Percentiles rank a stretch among this genome's conserved stretches.
Evolutionary conservation across 2,329 filamentous ascomycete genomes (phyloP).

Genomic region (Neofusicoccum umdonicola): DNA sequence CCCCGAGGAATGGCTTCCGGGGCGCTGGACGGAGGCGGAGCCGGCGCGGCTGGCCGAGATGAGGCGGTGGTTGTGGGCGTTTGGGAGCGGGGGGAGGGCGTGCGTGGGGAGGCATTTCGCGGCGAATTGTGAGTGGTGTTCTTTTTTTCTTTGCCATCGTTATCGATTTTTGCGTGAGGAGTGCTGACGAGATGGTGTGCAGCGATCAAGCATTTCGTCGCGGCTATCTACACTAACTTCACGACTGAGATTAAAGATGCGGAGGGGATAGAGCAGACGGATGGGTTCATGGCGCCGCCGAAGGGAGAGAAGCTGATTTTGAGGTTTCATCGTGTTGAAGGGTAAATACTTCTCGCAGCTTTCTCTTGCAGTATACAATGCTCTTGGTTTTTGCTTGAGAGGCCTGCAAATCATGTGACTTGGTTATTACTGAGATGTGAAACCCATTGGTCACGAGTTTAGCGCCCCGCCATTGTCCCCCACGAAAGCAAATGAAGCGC

Average conservation of each 20-base stretch:
- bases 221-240: slow-evolving; percentile 66
- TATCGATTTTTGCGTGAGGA: too few relatives aligned
- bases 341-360: too few relatives aligned
- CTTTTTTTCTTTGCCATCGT: background rate
- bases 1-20: slow-evolving; percentile 39
- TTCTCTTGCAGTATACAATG: too few relatives aligned
- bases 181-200: slow-evolving; percentile 13
- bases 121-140: slow-evolving; percentile 41
- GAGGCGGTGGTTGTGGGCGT: slow-evolving; percentile 50
- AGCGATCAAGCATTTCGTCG: slow-evolving; percentile 72
- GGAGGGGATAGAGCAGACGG: slow-evolving; percentile 38
- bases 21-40: slow-evolving; percentile 39
- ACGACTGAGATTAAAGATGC: slow-evolving; percentile 34
- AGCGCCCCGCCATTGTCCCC: too few relatives aligned
- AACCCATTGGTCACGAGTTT: too few relatives aligned
- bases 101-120: slow-evolving; percentile 49
- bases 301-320: slow-evolving; percentile 27
- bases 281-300: slow-evolving; percentile 40
- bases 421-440: too few relatives aligned
- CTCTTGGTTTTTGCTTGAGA: too few relatives aligned
- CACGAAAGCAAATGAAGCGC: too few relatives aligned
- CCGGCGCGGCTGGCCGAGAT: slow-evolving; percentile 39
- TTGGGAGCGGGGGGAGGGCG: slow-evolving; percentile 42
- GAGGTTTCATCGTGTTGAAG: background rate
- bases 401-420: too few relatives aligned